A percentile compares a stretch with the other conserved stretches of the same genome.
Conservation (phyloP, 2,329 filamentous ascomycete species). For the Ceratocystis diversiconidia region DNA sequence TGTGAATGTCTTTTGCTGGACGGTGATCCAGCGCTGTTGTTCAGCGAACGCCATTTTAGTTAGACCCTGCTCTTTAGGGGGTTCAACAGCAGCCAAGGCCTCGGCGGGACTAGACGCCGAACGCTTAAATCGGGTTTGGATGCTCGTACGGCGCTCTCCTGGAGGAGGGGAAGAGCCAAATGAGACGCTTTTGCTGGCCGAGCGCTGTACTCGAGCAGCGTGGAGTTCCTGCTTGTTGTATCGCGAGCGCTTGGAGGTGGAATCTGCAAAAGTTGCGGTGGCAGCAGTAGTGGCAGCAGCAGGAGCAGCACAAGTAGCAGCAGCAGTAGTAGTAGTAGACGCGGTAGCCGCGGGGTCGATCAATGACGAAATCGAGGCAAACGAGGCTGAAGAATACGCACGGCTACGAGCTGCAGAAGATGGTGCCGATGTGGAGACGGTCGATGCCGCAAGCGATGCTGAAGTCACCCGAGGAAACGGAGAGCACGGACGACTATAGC, state of each 20-base stretch:
- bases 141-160: slow-evolving; percentile 20
- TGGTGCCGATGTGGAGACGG: slow-evolving; percentile 15
- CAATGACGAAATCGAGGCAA: slow-evolving; percentile 7
- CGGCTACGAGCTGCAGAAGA: slow-evolving; percentile 20
- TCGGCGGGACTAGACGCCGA: slow-evolving; percentile 28
- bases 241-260: slow-evolving; percentile 24
- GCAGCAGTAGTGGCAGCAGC: not conserved
- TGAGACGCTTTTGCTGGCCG: slow-evolving; percentile 26
- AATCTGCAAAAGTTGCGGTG: slow-evolving; percentile 19
- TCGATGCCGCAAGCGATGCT: slow-evolving; percentile 18
- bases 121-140: slow-evolving; percentile 26
- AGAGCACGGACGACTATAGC: slow-evolving; percentile 12
- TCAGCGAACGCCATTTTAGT: slow-evolving; percentile 50
- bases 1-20: slow-evolving; percentile 98
- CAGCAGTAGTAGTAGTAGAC: slow-evolving; percentile 19
- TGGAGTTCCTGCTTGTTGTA: slow-evolving; percentile 35
- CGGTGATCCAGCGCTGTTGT: slow-evolving; percentile 56
- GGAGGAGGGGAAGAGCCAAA: slow-evolving; percentile 22
- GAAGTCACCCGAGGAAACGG: slow-evolving; percentile 14
- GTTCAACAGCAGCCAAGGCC: slow-evolving; percentile 33
- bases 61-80: slow-evolving; percentile 36
- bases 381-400: slow-evolving; percentile 19
- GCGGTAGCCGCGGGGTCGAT: slow-evolving; percentile 20
- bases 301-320: not conserved
- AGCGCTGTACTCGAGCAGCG: slow-evolving; percentile 35